phyloP scores from a whole-genome alignment of 2,329 filamentous ascomycete species.

The Sphaerulina populicola region DNA sequence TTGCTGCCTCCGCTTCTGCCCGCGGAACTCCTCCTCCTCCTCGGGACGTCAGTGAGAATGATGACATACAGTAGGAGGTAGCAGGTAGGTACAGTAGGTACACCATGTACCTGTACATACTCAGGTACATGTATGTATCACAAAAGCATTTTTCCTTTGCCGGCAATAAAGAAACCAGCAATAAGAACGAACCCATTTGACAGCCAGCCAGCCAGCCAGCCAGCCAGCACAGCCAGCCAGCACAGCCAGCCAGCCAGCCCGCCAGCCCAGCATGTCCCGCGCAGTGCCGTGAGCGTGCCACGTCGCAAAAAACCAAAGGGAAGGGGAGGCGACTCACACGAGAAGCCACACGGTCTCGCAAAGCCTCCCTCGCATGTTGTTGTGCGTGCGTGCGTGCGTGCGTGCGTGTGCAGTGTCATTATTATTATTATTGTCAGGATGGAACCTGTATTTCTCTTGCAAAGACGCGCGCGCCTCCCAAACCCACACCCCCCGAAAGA shows the following conservation, averaged over 20 bases:
- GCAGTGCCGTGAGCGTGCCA: conserved; percentile 2
- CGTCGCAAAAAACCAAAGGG: background rate
- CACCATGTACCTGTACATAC: too few species aligned
- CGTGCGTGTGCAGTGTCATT: background rate
- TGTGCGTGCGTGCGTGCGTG: background rate
- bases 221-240: too few species aligned
- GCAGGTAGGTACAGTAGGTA: too few species aligned
- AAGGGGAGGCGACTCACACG: too few species aligned
- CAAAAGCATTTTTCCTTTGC: background rate
- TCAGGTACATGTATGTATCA: too few species aligned
- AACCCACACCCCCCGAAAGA: too few species aligned
- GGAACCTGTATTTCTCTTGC: background rate
- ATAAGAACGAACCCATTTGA: background rate
- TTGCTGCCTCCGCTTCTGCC: background rate
- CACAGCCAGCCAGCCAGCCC: too few species aligned
- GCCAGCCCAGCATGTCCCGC: background rate
- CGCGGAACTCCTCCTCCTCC: background rate
- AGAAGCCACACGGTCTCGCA: background rate
- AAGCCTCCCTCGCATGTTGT: conserved; percentile 1
- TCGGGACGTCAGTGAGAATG: background rate
- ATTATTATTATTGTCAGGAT: background rate
- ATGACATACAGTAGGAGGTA: too few species aligned
- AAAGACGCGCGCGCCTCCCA: too few species aligned
- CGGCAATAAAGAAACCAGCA: too few species aligned
- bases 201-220: background rate